Evolutionary conservation across 768 basidiomycete species (phyloP).

Genomic region (Rubroboletus satanas): DNA sequence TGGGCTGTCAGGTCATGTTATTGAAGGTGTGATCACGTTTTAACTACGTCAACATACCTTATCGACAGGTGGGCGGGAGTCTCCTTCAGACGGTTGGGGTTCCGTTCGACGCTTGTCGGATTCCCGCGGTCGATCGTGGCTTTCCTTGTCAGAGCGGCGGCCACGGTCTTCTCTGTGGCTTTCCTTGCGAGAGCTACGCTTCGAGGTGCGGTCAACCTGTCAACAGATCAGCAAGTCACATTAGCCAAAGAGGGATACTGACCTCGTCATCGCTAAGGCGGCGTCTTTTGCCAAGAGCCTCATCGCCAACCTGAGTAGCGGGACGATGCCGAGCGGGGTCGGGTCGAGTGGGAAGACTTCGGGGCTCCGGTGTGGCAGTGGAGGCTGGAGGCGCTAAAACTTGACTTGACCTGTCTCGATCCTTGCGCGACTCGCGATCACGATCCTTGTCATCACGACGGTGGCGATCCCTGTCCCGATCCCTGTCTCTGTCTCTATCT

Average conservation of each 20-base stretch:
- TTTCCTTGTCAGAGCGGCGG: slow-evolving; percentile 68
- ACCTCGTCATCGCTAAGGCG: slow-evolving; percentile 73
- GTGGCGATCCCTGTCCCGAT: slow-evolving; percentile 43
- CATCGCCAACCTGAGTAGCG: slow-evolving; percentile 48
- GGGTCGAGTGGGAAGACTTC: slow-evolving; percentile 54
- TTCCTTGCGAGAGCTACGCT: slow-evolving; percentile 78
- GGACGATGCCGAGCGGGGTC: slow-evolving; percentile 55
- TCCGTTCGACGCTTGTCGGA: slow-evolving; percentile 65
- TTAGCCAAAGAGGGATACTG: slow-evolving; percentile 24
- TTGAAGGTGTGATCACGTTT: slow-evolving; percentile 1
- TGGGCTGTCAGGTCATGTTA: slow-evolving; percentile 31
- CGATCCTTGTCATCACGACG: slow-evolving; percentile 61
- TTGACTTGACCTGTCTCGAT: slow-evolving; percentile 45
- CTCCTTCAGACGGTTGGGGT: slow-evolving; percentile 52
- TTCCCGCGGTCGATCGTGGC: slow-evolving; percentile 63
- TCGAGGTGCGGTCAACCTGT: slow-evolving; percentile 71
- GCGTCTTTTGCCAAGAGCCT: slow-evolving; percentile 69
- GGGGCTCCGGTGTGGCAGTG: slow-evolving; percentile 44
- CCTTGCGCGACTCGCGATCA: slow-evolving; percentile 60
- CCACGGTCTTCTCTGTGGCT: slow-evolving; percentile 70
- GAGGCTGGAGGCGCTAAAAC: slow-evolving; percentile 31
- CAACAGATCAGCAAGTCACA: slow-evolving; percentile 10
- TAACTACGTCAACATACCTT: slow-evolving; percentile 46
- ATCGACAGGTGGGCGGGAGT: slow-evolving; percentile 49
- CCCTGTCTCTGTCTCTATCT: slow-evolving; percentile 46